Conservation (phyloP, 345 rosid genomes). For the Iberis pinnata region DNA sequence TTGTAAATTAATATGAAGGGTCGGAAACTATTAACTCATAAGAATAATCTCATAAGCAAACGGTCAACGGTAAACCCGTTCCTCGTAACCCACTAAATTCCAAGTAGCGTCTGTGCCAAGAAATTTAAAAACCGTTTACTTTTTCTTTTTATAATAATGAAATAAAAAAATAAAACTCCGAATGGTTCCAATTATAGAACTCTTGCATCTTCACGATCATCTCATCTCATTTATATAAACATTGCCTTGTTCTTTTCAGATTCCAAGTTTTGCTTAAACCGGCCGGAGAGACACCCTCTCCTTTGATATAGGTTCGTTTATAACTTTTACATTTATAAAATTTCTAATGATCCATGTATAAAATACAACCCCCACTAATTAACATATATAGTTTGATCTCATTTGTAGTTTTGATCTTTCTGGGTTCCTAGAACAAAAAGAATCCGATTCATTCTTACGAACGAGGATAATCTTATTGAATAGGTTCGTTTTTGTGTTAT, state of each 20-base stretch:
- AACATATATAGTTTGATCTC: slow-evolving; percentile 13
- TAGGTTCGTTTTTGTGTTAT: slow-evolving; percentile 14
- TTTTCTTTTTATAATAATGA: background rate
- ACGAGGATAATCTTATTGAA: slow-evolving; percentile 21
- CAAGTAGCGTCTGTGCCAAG: slow-evolving; percentile 48
- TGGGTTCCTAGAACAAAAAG: background rate
- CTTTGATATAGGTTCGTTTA: slow-evolving; percentile 11
- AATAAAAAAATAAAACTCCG: too few relatives aligned
- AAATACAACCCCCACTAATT: background rate
- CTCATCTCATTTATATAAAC: slow-evolving; percentile 5
- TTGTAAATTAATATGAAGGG: background rate
- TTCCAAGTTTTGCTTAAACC: slow-evolving; percentile 22
- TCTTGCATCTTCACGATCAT: slow-evolving; percentile 14
- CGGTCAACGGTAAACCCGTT: too few relatives aligned
- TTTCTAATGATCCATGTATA: too few relatives aligned
- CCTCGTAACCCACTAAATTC: slow-evolving; percentile 13
- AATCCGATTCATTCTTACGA: slow-evolving; percentile 16
- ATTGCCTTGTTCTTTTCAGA: background rate
- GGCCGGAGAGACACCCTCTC: slow-evolving; percentile 25
- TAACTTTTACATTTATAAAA: background rate
- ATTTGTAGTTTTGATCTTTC: slow-evolving; percentile 21
- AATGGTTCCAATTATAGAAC: slow-evolving; percentile 27
- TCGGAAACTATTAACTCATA: background rate
- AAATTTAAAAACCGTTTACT: slow-evolving; percentile 25
- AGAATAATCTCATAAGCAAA: background rate